Base-by-base conservation (phyloP, 495 filamentous ascomycete species). In the Extremus antarcticus region DNA sequence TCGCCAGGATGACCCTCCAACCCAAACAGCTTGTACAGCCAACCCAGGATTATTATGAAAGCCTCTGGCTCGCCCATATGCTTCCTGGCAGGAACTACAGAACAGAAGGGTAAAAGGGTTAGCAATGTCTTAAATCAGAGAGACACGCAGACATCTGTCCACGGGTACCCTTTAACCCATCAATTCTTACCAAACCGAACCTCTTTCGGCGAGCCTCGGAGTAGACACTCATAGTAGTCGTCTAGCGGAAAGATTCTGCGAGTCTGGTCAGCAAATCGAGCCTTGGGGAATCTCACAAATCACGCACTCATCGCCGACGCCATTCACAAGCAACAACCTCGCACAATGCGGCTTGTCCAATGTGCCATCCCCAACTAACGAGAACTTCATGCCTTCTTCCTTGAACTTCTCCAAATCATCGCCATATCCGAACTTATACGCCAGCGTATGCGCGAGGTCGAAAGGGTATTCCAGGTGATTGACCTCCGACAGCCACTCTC, bases 391-490 rank as follows among this genome's bases (percentile, higher is more conserved):
- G 21, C 75, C 82, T 2, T 79, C 73, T 45, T 74, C 68, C 61
- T 76, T 74, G 66, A 85, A 86, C 43, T 76, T 76, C 56, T 81
- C 76, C 0, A 79, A 70, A 43, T 74, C 73, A 17, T 68, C 58
- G 11, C 69, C 70, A 57, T 79, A 91, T 15, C 87, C 87, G 59
- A 81, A 83, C 68, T 89, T 90, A 66, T 80, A 72, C 3, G 83
- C 79, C 66, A 88, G 73, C 35, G 81, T 81, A 2, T 78, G 77
- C 2, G 75, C 76, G 35, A 88, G 72, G 51, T 73, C 66, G 64
- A 89, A 89, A 10, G 87, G 86, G 69, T 91, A 91, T 68, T 90
- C 87, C 55, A 87, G 80, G 24, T 83, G 79, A 57, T 88, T 81
- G 0, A 81, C 82, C 51, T 70, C 71, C 22, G 76, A 72, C 59